These are phyloP conservation scores for Boletus chippewaensis DNA, from an alignment of 1,284 basidiomycete genomes.

Conservation along the genomic window DNA sequence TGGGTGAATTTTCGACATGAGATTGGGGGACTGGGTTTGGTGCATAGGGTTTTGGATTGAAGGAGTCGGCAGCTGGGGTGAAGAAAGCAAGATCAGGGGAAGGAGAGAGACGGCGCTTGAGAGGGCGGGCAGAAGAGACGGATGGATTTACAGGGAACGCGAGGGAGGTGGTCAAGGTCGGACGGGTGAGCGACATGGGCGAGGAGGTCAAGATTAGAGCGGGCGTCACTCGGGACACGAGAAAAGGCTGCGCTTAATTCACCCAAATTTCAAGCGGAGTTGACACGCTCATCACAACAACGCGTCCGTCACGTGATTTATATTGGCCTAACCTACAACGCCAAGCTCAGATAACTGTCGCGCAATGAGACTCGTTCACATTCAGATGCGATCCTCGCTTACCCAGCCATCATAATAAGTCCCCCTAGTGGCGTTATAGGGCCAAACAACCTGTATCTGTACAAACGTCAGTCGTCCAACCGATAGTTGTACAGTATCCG, in stretches of 20 bases:
- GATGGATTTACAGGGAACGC: not conserved
- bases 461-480: slow-evolving; percentile 6
- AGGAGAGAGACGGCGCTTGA: slow-evolving; percentile 46
- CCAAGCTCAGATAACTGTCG: slow-evolving; percentile 48
- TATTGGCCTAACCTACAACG: slow-evolving; percentile 33
- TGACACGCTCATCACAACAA: slow-evolving; percentile 30
- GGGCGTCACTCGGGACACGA: slow-evolving; percentile 2
- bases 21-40: slow-evolving; percentile 30
- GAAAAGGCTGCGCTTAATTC: slow-evolving; percentile 30
- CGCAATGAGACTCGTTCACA: slow-evolving; percentile 12
- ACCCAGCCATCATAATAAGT: slow-evolving; percentile 72
- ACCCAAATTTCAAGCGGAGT: slow-evolving; percentile 35
- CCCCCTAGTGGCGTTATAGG: slow-evolving; percentile 76
- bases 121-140: slow-evolving; percentile 27
- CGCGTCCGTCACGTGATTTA: slow-evolving; percentile 31
- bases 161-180: not conserved
- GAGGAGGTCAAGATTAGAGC: not conserved
- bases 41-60: slow-evolving; percentile 53
- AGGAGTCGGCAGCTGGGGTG: slow-evolving; percentile 50
- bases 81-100: slow-evolving; percentile 48
- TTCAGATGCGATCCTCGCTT: slow-evolving; percentile 26
- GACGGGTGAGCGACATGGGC: slow-evolving; percentile 1
- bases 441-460: slow-evolving; percentile 56
- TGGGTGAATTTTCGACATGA: slow-evolving; percentile 17
- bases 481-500: slow-evolving; percentile 6